Evolutionary conservation across 177 flowering plant genomes (phyloP).

Genomic region (Telopea speciosissima): DNA sequence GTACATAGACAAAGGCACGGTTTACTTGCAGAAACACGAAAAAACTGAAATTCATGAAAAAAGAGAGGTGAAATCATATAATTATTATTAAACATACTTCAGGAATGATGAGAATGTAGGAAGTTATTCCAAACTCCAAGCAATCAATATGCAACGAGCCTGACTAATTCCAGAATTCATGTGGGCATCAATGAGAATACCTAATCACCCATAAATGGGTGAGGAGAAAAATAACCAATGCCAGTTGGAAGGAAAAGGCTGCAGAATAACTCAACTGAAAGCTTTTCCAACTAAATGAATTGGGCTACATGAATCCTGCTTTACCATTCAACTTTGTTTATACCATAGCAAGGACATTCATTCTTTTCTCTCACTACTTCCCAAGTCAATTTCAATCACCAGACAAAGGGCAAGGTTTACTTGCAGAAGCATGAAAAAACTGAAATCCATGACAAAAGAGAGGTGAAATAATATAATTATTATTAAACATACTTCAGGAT

Average conservation of each 20-base stretch:
- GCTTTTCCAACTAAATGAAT: too few species aligned
- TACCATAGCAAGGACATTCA: neutral
- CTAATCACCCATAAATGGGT: neutral
- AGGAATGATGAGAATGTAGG: slow-evolving; percentile 7
- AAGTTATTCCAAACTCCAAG: slow-evolving; percentile 26
- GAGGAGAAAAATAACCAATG: neutral
- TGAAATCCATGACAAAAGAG: too few species aligned
- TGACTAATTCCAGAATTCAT: slow-evolving; percentile 14
- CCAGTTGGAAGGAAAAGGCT: neutral
- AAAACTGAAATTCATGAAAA: too few species aligned
- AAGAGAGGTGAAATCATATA: too few species aligned
- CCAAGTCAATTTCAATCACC: neutral
- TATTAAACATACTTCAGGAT: neutral
- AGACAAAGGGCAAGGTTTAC: too few species aligned
- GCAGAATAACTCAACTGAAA: neutral
- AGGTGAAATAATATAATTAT: too few species aligned
- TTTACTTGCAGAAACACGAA: too few species aligned
- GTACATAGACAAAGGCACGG: too few species aligned
- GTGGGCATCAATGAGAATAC: slow-evolving; percentile 10
- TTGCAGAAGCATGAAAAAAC: too few species aligned
- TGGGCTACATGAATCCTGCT: neutral
- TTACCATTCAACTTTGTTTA: neutral
- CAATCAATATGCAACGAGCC: slow-evolving; percentile 8
- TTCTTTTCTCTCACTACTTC: neutral
- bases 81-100: too few species aligned